Evolutionary conservation across 441 rosid species (phyloP).

Genomic region (Syzygium malaccense): DNA sequence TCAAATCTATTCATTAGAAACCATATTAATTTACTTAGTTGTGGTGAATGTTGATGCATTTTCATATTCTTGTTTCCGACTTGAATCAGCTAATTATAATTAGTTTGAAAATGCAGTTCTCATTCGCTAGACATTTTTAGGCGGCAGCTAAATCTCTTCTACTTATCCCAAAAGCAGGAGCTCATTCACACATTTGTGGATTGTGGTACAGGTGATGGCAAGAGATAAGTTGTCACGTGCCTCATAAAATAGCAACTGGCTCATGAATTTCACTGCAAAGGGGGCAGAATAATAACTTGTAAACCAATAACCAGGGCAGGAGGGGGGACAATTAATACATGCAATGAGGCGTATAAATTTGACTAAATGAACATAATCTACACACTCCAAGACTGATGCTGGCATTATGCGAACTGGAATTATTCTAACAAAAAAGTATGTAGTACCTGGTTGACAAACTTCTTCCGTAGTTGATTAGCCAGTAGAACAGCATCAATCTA

Average conservation of each 20-base stretch:
- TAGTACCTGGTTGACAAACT: conserved; percentile 65
- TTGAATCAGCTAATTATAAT: background rate
- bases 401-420: background rate
- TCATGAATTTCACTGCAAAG: background rate
- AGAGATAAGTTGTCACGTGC: background rate
- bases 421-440: background rate
- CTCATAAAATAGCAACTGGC: background rate
- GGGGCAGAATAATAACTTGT: background rate
- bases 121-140: background rate
- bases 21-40: background rate
- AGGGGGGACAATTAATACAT: background rate
- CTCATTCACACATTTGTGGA: background rate
- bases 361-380: background rate
- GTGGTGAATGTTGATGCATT: background rate
- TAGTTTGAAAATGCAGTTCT: background rate
- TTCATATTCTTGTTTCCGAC: background rate
- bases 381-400: background rate
- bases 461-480: conserved; percentile 73
- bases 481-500: conserved; percentile 89
- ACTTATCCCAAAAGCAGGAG: background rate
- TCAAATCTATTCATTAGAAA: background rate
- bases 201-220: background rate
- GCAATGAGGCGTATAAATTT: background rate
- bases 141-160: background rate
- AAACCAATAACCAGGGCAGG: background rate